Evolutionary conservation across 441 rosid species (phyloP).

Genomic region (Mallotus japonicus): DNA sequence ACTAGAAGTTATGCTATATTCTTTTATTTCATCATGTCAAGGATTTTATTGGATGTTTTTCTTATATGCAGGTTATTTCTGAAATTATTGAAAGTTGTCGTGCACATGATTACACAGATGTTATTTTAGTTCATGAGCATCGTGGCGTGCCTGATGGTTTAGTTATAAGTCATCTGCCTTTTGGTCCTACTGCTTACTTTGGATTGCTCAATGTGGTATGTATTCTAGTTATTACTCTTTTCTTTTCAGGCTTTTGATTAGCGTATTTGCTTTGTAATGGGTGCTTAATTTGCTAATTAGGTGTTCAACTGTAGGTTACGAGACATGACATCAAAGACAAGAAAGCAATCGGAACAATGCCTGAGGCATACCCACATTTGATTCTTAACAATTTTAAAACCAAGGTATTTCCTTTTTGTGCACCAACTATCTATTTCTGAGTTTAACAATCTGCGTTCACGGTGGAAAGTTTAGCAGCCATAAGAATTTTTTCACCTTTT

Average conservation of each 20-base stretch:
- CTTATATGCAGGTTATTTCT: conserved; percentile 63
- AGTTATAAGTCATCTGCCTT: conserved; percentile 82
- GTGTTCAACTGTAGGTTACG: conserved; percentile 54
- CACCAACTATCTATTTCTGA: not conserved
- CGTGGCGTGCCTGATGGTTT: conserved; percentile 95
- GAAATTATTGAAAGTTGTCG: conserved; percentile 91
- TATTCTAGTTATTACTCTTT: conserved; percentile 25
- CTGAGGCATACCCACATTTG: conserved; percentile 91
- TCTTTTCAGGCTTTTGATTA: conserved; percentile 8
- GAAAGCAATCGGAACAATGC: conserved; percentile 76
- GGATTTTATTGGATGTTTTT: not conserved
- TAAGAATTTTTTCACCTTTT: not conserved
- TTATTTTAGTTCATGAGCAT: conserved; percentile 82
- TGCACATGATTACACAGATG: conserved; percentile 85
- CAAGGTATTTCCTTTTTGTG: conserved; percentile 38
- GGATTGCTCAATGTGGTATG: conserved; percentile 84
- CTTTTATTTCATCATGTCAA: no score
- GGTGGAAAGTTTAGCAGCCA: not conserved
- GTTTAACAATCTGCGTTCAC: not conserved
- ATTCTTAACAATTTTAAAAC: conserved; percentile 73
- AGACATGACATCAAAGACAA: conserved; percentile 85
- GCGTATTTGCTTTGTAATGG: conserved; percentile 5
- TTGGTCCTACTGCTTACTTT: conserved; percentile 94
- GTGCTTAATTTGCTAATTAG: conserved; percentile 17
- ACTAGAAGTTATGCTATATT: no score